phyloP scores from a whole-genome alignment of 345 rosid species.

The Citrus mangshanensis region DNA sequence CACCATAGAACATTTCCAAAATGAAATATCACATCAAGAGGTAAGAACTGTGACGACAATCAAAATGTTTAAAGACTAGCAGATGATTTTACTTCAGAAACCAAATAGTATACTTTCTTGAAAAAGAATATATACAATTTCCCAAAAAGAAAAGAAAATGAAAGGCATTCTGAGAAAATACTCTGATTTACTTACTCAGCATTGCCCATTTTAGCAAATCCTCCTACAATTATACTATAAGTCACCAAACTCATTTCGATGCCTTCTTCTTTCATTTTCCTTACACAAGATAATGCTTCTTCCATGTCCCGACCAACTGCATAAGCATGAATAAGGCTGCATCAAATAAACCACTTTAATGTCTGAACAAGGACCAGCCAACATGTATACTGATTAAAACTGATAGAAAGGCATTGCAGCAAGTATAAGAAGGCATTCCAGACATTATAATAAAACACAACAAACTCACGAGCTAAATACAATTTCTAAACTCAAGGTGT shows the following conservation, averaged over 20 bases:
- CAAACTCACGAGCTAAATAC: not conserved
- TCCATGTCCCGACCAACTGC: conserved; percentile 99
- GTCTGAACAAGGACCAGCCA: conserved; percentile 7
- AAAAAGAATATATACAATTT: not conserved
- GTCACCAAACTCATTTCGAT: conserved; percentile 91
- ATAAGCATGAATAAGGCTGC: conserved; percentile 99
- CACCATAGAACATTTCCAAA: not conserved
- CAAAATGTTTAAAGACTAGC: not conserved
- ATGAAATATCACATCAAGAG: conserved; percentile 5
- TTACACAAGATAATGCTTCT: conserved; percentile 86
- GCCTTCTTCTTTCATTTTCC: conserved; percentile 94
- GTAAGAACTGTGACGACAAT: not conserved
- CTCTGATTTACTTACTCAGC: conserved; percentile 63
- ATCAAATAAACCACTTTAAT: conserved; percentile 51
- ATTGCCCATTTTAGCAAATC: conserved; percentile 78
- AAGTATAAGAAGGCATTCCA: not conserved
- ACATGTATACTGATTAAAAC: conserved; percentile 5
- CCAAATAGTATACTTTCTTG: not conserved
- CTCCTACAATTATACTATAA: conserved; percentile 70
- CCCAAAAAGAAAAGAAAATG: not conserved
- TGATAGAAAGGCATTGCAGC: not conserved
- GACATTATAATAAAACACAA: not conserved
- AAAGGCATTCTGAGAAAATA: not conserved
- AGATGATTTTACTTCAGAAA: not conserved
- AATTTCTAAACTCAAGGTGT: not conserved